Base-by-base conservation (phyloP, 176 grass and related monocot species). In the Poa annua region DNA sequence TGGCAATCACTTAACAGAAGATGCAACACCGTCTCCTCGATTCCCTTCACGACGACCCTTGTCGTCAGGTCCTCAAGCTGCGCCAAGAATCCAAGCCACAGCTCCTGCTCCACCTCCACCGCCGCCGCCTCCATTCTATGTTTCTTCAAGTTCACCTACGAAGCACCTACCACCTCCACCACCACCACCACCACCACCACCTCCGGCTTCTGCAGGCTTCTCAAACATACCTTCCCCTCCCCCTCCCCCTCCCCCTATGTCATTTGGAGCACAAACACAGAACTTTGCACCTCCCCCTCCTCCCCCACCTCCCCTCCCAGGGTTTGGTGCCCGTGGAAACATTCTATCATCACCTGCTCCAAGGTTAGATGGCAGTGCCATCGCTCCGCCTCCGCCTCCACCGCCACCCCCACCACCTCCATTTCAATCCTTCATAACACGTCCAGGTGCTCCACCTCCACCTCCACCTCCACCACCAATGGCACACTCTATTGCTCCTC, bases 251-350 rank as follows among this genome's bases (percentile, higher is more conserved):
- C 54, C 82, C 50, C 14, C 62, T 64, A 81, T 71, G 67, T 80
- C 54, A 70, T 79, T 29, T 48, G 72, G 78, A 29, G 44, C 76
- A 73, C 83, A 41, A 74, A 26, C 39, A 57, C 64, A 47, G 71
- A 16, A 36, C 7, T 76, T 70, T 62, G 60, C 53, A 29, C 71
- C 49, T 54, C 76, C 75, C 47, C 60, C 90, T 85, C 87, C 87
- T 5, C 84, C 89, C 4, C 84, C 88, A 13, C 89, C 87, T 16
- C 88, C 88, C 70, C 88, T 70, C 8, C 85, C 63, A 26, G 82
- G 61, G 42, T 87, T 19, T 45, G 50, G 71, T 54, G 24, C 72
- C 45, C 48, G 64, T 67, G 74, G 74, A 12, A 74, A 39, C n/a
- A 35, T 76, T 56, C 61, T 75, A 41, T 87, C 92, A 59, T 85